Evolutionary conservation across 139 green algal species (phyloP), one percentile per base, ranked within the genome.

Genomic region (Tetratostichococcus sp.): DNA sequence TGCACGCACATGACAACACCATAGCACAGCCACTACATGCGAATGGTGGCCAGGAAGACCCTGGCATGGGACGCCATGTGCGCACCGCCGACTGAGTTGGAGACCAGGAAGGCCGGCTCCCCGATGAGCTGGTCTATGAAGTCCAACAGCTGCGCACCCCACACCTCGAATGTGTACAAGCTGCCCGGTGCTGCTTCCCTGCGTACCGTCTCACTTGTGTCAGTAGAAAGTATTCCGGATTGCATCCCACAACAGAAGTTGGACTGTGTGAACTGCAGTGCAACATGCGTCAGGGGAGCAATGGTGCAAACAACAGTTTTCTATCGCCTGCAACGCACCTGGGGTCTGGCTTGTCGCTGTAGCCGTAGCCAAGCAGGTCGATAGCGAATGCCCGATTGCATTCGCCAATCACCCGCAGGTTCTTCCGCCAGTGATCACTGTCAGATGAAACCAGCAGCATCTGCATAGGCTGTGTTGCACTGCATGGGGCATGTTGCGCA

Each of bases 351-450:
- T 97, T 97, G 80, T 93, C 85, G 35, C 74, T 87, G 67, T 81
- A 87, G 21, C 79, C 79, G 62, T 75, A 73, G 0, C 95, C 95
- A 8, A 98, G 83, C 35, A 98, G 80, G 79, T 98, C 95, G 21
- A 98, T 91, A 32, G 95, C 88, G 73, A 84, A 99, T 0, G 84
- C 84, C 0, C 83, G 80, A 35, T 81, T 80, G 8, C 75, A 43
- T 30, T 77, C 21, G 1, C 77, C 93, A 23, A 98, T 77, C 30
- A 72, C 82, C 0, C 82, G 82, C 22, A 92, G 83, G 81, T 97
- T 98, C 77, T 98, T 96, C 23, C 93, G 79, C 89, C 89, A 97
- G 75, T 97, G 92, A 78, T 93, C 90, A n/a, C 80, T 85, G 80
- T 33, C 30, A 0, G 14, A 26, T 62, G 19, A 8, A 62, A n/a